These are phyloP conservation scores for Backusella australiensis DNA, from an alignment of 192 early-diverging fungal species.

Conservation along the genomic window DNA sequence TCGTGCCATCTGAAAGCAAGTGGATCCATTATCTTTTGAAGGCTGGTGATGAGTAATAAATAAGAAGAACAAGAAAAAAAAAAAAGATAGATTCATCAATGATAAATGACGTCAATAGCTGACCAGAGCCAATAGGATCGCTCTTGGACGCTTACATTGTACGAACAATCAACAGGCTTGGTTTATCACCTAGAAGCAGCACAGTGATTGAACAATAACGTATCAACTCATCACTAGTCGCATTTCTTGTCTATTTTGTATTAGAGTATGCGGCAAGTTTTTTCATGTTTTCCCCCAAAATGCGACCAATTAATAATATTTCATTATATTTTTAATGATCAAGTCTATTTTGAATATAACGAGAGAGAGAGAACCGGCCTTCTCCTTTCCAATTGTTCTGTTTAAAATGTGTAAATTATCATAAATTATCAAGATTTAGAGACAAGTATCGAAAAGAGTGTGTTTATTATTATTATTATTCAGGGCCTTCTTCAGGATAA, in stretches of 20 bases:
- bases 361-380: too few species aligned
- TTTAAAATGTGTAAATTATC: not conserved
- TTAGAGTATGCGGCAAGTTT: too few species aligned
- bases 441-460: not conserved
- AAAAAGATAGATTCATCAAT: not conserved
- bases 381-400: not conserved
- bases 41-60: not conserved
- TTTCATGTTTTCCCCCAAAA: too few species aligned
- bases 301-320: too few species aligned
- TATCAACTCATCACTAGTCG: too few species aligned
- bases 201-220: too few species aligned
- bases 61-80: not conserved
- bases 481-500: not conserved
- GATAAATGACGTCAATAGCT: too few species aligned
- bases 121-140: not conserved
- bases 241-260: too few species aligned
- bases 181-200: too few species aligned
- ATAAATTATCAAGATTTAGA: too few species aligned
- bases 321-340: too few species aligned
- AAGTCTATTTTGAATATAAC: too few species aligned
- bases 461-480: not conserved
- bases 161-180: not conserved
- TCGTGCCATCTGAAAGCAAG: not conserved
- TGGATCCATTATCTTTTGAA: constrained; percentile 5
- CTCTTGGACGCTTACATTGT: not conserved